Evolutionary conservation across 139 green algal genomes (phyloP), one percentile per base, ranked within the genome.

Genomic region (Chlorella sp.): DNA sequence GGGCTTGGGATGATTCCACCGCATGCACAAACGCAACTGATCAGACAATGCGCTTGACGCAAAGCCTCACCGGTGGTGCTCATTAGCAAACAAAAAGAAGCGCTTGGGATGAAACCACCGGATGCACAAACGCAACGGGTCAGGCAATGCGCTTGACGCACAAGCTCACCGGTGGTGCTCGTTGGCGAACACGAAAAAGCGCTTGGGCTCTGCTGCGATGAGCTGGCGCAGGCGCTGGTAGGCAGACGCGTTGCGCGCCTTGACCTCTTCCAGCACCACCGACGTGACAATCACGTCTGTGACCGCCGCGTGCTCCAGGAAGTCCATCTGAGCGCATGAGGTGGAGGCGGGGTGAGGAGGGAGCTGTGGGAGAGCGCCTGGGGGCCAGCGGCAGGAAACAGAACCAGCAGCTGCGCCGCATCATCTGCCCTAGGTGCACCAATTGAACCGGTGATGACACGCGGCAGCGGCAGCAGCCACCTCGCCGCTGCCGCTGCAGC

Each of bases 181-280:
- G 87, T 99, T 99, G 43, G 93, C 87, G 85, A 99, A 99, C 26
- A 99, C 95, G 79, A 93, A 99, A 88, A 99, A 99, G 81, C 92
- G 92, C 74, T 96, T 95, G 38, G 81, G 30, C 6, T 79, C 34
- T 0, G 89, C 84, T 16, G 88, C 80, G 36, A 85, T 87, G 38
- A 99, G 85, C 26, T 85, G 87, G 11, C 94, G 87, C 80, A 99
- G 89, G 32, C 97, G 89, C 84, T 96, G 91, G 88, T 97, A 97
- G 0, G 89, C 91, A 1, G 82, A 83, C 14, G 72, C 26, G 88
- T 98, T 97, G 40, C 93, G 92, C 83, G 97, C 91, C 83, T 89
- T 46, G 41, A 96, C 93, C 88, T 98, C 95, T 40, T 97, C 88
- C 56, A 97, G 83, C 17, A 97, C 95, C 20, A 94, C 92, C 34